phyloP scores from a whole-genome alignment of 1,139 yeast genomes.

The Yamadazyma diddensiae region DNA sequence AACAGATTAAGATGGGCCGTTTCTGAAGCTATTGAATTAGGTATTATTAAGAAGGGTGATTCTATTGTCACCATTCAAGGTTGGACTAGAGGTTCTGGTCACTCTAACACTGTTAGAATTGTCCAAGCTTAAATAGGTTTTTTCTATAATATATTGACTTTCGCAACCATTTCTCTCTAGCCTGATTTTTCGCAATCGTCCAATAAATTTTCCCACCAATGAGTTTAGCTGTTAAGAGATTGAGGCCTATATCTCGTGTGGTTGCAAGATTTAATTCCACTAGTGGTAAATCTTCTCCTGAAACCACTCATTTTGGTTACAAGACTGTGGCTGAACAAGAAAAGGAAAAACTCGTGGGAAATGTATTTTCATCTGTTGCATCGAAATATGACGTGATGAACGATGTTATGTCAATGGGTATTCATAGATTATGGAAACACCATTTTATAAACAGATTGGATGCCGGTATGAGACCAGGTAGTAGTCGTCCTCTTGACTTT shows the following conservation, averaged over 20 bases:
- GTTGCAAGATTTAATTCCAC: conserved; percentile 5
- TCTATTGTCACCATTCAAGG: conserved; percentile 95
- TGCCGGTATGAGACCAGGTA: conserved; percentile 91
- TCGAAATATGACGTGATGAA: conserved; percentile 94
- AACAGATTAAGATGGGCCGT: conserved; percentile 93
- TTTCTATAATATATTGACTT: too few species aligned
- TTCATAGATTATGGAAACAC: conserved; percentile 92
- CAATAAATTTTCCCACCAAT: background rate
- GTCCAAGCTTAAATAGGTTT: conserved; percentile 47
- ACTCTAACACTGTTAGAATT: conserved; percentile 94
- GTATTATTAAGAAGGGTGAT: conserved; percentile 85
- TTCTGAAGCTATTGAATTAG: conserved; percentile 82
- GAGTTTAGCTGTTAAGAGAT: background rate
- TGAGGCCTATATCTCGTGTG: conserved; percentile 3
- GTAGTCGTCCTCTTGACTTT: conserved; percentile 72
- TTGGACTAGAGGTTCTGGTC: conserved; percentile 98
- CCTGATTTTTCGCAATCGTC: background rate
- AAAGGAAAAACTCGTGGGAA: conserved; percentile 83
- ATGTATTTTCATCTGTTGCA: conserved; percentile 93
- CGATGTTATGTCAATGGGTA: conserved; percentile 95
- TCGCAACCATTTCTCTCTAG: too few species aligned
- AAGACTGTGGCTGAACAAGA: conserved; percentile 76
- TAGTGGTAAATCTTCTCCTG: conserved; percentile 3
- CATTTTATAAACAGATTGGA: conserved; percentile 85
- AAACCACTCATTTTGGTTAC: conserved; percentile 90